Conservation (phyloP, 805 yeast species). For the Zygoascus tannicola region DNA sequence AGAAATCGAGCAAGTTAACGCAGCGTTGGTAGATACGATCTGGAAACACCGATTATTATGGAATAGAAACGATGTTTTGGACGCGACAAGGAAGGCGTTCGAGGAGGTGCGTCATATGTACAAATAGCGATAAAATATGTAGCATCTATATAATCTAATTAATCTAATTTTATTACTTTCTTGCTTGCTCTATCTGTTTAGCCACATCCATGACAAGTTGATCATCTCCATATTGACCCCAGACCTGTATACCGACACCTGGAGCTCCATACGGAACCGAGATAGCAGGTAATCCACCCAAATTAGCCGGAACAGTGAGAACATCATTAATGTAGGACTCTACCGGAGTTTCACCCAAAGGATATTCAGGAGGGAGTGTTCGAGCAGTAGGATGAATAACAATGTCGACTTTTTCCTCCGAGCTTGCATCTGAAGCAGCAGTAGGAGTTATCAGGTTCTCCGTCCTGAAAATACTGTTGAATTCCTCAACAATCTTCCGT, state of each 20-base stretch:
- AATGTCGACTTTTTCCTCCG: conserved; percentile 42
- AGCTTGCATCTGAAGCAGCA: conserved; percentile 8
- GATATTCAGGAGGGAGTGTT: conserved; percentile 44
- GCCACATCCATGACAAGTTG: conserved; percentile 42
- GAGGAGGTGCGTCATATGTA: neutral
- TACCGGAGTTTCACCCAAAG: conserved; percentile 39
- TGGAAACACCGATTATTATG: conserved; percentile 58
- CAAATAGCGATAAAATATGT: neutral
- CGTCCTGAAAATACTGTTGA: conserved; percentile 51
- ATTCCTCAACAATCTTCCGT: conserved; percentile 48
- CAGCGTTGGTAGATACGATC: conserved; percentile 58
- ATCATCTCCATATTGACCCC: conserved; percentile 86
- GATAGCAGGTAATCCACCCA: conserved; percentile 86
- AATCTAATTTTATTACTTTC: neutral
- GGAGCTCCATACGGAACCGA: conserved; percentile 51
- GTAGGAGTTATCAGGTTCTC: conserved; percentile 34
- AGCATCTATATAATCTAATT: neutral
- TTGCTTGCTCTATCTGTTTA: conserved; percentile 3
- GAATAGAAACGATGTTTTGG: conserved; percentile 33
- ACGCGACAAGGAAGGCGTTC: conserved; percentile 1
- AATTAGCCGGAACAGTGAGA: conserved; percentile 79
- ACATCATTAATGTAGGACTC: conserved; percentile 72
- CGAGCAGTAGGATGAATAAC: conserved; percentile 66
- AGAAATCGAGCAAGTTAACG: conserved; percentile 51
- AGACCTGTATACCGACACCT: conserved; percentile 61